Conservation (phyloP, 2,329 filamentous ascomycete genomes). For the Penicillium sp. region DNA sequence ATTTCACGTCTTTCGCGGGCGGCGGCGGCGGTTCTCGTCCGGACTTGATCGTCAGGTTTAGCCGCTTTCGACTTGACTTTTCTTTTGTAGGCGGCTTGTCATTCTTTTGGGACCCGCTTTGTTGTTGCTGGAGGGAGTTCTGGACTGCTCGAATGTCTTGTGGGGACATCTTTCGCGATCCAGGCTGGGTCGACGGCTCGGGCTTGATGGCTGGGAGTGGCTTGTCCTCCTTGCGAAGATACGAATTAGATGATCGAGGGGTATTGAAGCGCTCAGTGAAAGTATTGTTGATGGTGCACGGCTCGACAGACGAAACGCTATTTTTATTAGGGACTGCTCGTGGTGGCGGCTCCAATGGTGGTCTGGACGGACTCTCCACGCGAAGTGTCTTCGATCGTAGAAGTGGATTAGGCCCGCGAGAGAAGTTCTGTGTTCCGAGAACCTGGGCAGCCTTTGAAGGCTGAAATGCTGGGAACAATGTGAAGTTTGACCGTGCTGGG, state of each 20-base stretch:
- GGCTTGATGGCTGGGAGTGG: slow-evolving; percentile 21
- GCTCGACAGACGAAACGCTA: slow-evolving; percentile 12
- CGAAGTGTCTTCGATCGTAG: slow-evolving; percentile 23
- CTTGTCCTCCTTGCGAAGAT: slow-evolving; percentile 15
- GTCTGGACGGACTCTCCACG: slow-evolving; percentile 16
- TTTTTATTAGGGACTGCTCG: slow-evolving; percentile 6
- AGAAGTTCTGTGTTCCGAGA: slow-evolving; percentile 31
- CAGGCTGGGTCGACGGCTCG: slow-evolving; percentile 1
- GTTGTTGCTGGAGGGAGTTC: not conserved
- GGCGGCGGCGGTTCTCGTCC: not conserved
- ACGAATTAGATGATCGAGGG: slow-evolving; percentile 12
- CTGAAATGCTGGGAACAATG: slow-evolving; percentile 36
- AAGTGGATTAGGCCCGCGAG: slow-evolving; percentile 25
- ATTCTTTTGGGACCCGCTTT: not conserved
- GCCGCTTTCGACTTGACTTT: not conserved
- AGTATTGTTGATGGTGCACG: slow-evolving; percentile 8
- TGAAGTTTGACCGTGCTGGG: slow-evolving; percentile 35
- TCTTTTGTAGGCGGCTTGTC: not conserved
- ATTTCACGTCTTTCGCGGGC: slow-evolving; percentile 2
- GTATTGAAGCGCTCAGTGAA: slow-evolving; percentile 12
- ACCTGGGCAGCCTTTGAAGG: slow-evolving; percentile 29
- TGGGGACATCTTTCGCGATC: not conserved
- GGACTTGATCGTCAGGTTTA: slow-evolving; percentile 5
- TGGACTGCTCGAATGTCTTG: not conserved
- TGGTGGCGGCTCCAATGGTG: slow-evolving; percentile 6